Percentiles rank a stretch among this genome's conserved stretches.
Evolutionary conservation across 139 green algal genomes (phyloP).

Genomic region (Mychonastes homosphaera): DNA sequence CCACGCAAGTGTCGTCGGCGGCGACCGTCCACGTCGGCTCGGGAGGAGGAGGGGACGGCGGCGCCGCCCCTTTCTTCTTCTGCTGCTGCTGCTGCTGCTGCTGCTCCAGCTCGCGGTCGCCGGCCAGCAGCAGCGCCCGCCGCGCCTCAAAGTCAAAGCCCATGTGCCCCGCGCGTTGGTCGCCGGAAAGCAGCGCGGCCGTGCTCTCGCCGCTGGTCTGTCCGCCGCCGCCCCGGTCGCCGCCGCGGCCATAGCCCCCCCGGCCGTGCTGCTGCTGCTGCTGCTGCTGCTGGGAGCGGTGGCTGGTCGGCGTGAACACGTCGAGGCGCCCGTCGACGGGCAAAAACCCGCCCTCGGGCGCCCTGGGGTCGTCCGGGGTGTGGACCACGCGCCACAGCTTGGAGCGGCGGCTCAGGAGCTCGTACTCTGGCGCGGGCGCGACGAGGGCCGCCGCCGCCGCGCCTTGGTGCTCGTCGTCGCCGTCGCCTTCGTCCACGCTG

Average conservation of each 20-base stretch:
- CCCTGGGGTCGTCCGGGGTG: conserved; percentile 70
- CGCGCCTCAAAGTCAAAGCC: neutral
- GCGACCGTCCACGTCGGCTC: no score
- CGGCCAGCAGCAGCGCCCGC: neutral
- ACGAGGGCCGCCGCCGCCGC: neutral
- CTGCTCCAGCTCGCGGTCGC: no score
- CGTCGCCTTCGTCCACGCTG: neutral
- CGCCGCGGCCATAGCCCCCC: conserved; percentile 7
- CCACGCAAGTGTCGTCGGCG: no score
- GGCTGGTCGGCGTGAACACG: conserved; percentile 26
- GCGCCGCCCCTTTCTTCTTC: no score
- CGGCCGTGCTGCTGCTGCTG: no score
- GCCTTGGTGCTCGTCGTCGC: neutral
- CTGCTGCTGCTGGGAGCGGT: no score
- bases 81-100: no score
- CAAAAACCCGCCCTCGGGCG: conserved; percentile 41
- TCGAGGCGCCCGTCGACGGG: conserved; percentile 36
- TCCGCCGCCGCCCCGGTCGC: neutral
- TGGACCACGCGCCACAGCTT: conserved; percentile 35
- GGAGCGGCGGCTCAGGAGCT: conserved; percentile 24
- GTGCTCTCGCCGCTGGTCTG: neutral
- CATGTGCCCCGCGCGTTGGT: no score
- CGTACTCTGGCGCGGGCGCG: neutral
- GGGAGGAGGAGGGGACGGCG: no score
- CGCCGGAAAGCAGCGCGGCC: neutral